Percentiles rank a stretch among this genome's conserved stretches.
These are phyloP conservation scores for Fusarium gaditjirri DNA, from an alignment of 2,329 filamentous ascomycete species.

Conservation along the genomic window DNA sequence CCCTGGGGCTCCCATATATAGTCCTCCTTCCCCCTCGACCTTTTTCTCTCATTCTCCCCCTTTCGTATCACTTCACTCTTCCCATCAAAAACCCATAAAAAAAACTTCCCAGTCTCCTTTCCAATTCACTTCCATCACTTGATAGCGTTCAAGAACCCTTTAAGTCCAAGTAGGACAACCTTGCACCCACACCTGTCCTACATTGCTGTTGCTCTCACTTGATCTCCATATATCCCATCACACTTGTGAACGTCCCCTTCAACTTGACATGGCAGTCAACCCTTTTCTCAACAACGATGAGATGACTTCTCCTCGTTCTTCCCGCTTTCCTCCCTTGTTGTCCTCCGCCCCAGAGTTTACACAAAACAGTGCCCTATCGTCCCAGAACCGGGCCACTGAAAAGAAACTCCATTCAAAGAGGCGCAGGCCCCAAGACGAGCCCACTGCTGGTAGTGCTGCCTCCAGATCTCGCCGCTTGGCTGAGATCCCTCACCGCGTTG, in stretches of 20 bases:
- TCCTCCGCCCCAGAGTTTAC: not conserved
- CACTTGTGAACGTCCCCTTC: not conserved
- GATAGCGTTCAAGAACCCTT: slow-evolving; percentile 3
- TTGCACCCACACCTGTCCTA: not conserved
- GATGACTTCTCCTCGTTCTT: slow-evolving; percentile 14
- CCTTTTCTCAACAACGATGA: not conserved
- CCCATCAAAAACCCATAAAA: slow-evolving; percentile 29
- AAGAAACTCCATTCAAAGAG: not conserved
- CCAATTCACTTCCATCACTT: slow-evolving; percentile 31
- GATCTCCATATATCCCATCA: not conserved
- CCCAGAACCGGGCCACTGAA: not conserved
- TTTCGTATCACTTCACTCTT: slow-evolving; percentile 28
- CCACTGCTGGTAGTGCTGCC: not conserved
- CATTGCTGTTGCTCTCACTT: slow-evolving; percentile 8
- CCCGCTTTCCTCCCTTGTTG: not conserved
- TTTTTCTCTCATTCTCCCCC: slow-evolving; percentile 23
- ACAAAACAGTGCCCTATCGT: not conserved
- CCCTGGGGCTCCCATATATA: slow-evolving; percentile 33
- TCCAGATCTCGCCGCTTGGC: not conserved
- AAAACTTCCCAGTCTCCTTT: not conserved
- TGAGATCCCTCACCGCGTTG: not conserved
- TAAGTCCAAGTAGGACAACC: slow-evolving; percentile 19
- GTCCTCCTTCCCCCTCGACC: slow-evolving; percentile 30
- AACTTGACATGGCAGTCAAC: not conserved
- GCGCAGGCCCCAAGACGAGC: not conserved